phyloP scores from a whole-genome alignment of 2,329 filamentous ascomycete genomes.

The Curvularia spicifera region DNA sequence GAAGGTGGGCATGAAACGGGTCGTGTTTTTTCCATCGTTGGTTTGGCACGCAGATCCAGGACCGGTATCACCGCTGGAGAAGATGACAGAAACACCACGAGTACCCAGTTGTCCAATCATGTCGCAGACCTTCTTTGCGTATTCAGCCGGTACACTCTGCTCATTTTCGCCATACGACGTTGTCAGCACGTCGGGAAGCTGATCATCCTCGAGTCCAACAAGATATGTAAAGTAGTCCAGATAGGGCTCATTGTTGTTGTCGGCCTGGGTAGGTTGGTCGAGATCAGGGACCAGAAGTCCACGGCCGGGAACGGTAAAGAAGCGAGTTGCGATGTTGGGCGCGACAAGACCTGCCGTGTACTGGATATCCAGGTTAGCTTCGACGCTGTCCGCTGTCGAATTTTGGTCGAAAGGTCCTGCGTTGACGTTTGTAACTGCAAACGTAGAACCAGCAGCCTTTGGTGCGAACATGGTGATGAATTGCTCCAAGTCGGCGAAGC shows the following conservation, averaged over 20 bases:
- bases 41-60: slow-evolving; percentile 53
- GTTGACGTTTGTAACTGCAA: slow-evolving; percentile 53
- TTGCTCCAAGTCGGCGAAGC: slow-evolving; percentile 53
- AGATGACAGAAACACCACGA: slow-evolving; percentile 51
- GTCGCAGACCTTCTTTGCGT: slow-evolving; percentile 49
- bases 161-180: slow-evolving; percentile 53
- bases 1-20: slow-evolving; percentile 55
- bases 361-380: slow-evolving; percentile 60
- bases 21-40: slow-evolving; percentile 55
- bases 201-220: slow-evolving; percentile 37
- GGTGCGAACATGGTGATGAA: slow-evolving; percentile 52
- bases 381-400: slow-evolving; percentile 50
- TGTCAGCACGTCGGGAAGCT: slow-evolving; percentile 48
- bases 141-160: slow-evolving; percentile 47
- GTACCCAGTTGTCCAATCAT: slow-evolving; percentile 50
- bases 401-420: slow-evolving; percentile 46
- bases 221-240: slow-evolving; percentile 51
- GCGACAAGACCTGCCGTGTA: slow-evolving; percentile 56
- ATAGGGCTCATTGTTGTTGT: slow-evolving; percentile 58
- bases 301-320: slow-evolving; percentile 57
- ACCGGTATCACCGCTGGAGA: slow-evolving; percentile 50
- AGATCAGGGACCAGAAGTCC: slow-evolving; percentile 56
- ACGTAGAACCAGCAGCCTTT: slow-evolving; percentile 52
- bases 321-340: slow-evolving; percentile 52
- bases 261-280: slow-evolving; percentile 51